Percentiles rank a stretch among this genome's conserved stretches.
Conservation (phyloP, 495 filamentous ascomycete genomes). For the Aspergillus hancockii region DNA sequence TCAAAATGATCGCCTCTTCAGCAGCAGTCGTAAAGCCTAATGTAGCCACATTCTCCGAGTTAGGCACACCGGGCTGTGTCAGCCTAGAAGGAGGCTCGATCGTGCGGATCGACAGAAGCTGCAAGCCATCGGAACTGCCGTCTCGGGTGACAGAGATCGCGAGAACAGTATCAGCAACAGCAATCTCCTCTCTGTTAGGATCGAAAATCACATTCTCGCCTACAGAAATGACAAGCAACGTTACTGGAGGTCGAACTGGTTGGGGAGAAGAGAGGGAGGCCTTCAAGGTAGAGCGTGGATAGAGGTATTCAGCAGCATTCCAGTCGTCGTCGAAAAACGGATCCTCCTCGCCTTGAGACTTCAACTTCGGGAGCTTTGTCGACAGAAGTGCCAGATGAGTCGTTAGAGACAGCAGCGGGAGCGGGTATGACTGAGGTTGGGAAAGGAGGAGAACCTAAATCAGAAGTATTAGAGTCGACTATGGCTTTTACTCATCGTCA, state of each 20-base stretch:
- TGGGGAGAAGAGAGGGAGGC: constrained; percentile 15
- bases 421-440: constrained; percentile 84
- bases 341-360: constrained; percentile 87
- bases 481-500: not conserved
- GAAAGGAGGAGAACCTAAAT: constrained; percentile 87
- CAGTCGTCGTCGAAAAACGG: constrained; percentile 99
- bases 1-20: constrained; percentile 28
- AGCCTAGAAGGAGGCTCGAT: constrained; percentile 72
- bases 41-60: constrained; percentile 67
- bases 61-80: constrained; percentile 68
- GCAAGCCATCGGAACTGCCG: constrained; percentile 34
- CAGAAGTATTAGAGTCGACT: constrained; percentile 12
- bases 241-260: constrained; percentile 70
- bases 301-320: constrained; percentile 77
- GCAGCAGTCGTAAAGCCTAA: constrained; percentile 38
- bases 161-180: constrained; percentile 84
- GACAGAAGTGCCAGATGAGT: constrained; percentile 94
- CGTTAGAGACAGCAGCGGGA: constrained; percentile 88
- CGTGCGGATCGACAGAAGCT: constrained; percentile 63
- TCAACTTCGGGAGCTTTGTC: constrained; percentile 78
- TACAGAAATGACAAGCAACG: constrained; percentile 83
- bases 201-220: constrained; percentile 92
- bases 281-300: constrained; percentile 50
- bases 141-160: constrained; percentile 68
- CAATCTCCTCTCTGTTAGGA: constrained; percentile 83